A percentile compares a stretch with the other conserved stretches of the same genome.
Evolutionary conservation across 768 basidiomycete species (phyloP).

Genomic region (Trametes cingulata): DNA sequence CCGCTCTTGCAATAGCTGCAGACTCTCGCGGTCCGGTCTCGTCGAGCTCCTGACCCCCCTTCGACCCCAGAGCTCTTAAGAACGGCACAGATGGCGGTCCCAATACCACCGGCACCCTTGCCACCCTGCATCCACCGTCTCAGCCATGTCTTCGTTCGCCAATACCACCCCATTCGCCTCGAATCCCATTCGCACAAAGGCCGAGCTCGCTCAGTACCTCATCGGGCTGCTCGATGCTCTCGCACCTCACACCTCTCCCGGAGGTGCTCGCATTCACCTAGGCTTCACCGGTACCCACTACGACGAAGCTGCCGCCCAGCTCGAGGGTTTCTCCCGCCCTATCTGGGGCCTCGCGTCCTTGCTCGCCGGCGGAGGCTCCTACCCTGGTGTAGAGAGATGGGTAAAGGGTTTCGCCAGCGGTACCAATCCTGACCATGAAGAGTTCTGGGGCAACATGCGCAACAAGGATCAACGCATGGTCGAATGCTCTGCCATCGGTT

Average conservation of each 20-base stretch:
- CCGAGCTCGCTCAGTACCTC: constrained; percentile 59
- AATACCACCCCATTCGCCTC: constrained; percentile 45
- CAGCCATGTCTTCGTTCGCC: constrained; percentile 27
- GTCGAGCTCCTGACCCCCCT: constrained; percentile 20
- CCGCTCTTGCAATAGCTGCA: constrained; percentile 10
- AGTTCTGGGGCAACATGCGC: constrained; percentile 78
- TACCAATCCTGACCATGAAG: constrained; percentile 62
- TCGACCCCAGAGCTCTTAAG: constrained; percentile 5
- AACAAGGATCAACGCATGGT: constrained; percentile 83
- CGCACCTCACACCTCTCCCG: constrained; percentile 67
- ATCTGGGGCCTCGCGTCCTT: constrained; percentile 75
- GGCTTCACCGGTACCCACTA: constrained; percentile 73
- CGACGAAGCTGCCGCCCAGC: constrained; percentile 69
- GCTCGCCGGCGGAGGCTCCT: constrained; percentile 62
- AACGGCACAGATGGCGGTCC: background rate
- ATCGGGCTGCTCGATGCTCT: constrained; percentile 64
- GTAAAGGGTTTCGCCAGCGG: constrained; percentile 64
- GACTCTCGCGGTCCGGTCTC: constrained; percentile 19
- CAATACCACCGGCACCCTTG: background rate
- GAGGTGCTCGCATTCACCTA: constrained; percentile 69
- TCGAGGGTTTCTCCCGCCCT: constrained; percentile 77
- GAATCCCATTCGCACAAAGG: constrained; percentile 63
- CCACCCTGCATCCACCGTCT: background rate
- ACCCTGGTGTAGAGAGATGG: constrained; percentile 63
- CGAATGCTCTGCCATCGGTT: constrained; percentile 77